Evolutionary conservation across 768 basidiomycete species (phyloP).

Genomic region (Mycena metata): DNA sequence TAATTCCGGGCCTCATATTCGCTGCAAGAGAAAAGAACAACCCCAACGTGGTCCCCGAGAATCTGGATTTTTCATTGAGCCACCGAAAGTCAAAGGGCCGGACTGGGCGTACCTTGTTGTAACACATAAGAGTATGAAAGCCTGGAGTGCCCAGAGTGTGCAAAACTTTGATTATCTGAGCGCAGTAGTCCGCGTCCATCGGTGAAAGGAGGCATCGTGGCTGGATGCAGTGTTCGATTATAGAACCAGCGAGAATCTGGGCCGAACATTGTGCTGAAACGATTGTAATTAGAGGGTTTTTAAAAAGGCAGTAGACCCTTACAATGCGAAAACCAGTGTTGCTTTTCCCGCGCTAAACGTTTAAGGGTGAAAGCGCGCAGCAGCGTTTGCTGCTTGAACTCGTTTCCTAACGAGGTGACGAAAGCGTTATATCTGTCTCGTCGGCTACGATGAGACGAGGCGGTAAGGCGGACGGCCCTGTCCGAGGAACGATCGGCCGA

Average conservation of each 20-base stretch:
- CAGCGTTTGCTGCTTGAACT: constrained; percentile 82
- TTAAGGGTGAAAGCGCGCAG: constrained; percentile 82
- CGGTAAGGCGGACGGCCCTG: constrained; percentile 68
- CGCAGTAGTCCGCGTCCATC: constrained; percentile 96
- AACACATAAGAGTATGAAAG: constrained; percentile 88
- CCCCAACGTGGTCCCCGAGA: constrained; percentile 86
- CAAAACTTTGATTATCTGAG: constrained; percentile 89
- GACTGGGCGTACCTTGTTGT: constrained; percentile 73
- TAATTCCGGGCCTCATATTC: constrained; percentile 97
- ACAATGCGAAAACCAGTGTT: constrained; percentile 86
- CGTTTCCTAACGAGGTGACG: constrained; percentile 70
- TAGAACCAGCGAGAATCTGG: constrained; percentile 65
- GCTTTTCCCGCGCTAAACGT: constrained; percentile 81
- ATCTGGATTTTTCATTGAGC: constrained; percentile 62
- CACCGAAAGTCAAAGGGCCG: constrained; percentile 2
- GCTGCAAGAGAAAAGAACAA: constrained; percentile 91
- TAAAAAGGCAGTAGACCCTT: constrained; percentile 21
- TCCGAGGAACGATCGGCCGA: constrained; percentile 82
- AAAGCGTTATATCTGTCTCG: constrained; percentile 78
- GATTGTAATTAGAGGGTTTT: constrained; percentile 12
- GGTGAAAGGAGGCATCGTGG: constrained; percentile 95
- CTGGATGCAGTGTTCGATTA: constrained; percentile 93
- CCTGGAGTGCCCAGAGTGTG: constrained; percentile 91
- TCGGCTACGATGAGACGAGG: constrained; percentile 68
- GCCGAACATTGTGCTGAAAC: constrained; percentile 57